Base-by-base conservation (phyloP, 2,329 filamentous ascomycete genomes). In the Aspergillus japonicus region DNA sequence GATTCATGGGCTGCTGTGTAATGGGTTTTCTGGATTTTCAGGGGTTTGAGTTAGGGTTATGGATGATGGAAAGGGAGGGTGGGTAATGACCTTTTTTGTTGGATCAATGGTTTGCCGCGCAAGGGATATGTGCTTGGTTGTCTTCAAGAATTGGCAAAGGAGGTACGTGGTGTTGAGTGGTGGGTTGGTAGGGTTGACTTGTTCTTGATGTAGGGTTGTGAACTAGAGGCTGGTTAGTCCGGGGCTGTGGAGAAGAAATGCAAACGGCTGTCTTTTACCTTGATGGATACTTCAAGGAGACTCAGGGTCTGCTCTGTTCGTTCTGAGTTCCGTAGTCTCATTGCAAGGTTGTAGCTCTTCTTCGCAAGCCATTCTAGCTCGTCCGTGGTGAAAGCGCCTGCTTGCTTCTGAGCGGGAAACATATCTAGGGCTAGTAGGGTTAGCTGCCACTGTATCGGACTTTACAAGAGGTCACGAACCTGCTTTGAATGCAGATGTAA, bases 311-410 rank as follows among this genome's bases (percentile, higher is more conserved):
- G 74, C 5, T 73, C 71, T 1, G 87, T 79, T 24, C 83, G 72
- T 81, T 89, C 88, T 0, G 83, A 78, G 1, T 81, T 80, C 64
- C 82, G 83, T 59, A 88, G 80, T 61, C 87, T 85, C 4, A 94
- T 75, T 0, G 87, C 88, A 6, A 92, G 73, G 65, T 95, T 96
- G 78, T 96, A 96, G 1, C 89, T 83, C 63, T 90, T 94, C 63
- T 88, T 88, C 42, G 88, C 89, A 71, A 96, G 93, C 92, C 92
- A 96, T 65, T 93, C 84, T 3, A 96, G 79, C 67, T 96, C 92
- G 3, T 80, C 72, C 0, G 82, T 59, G 0, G 82, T 84, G 69
- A 92, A 92, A 1, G 82, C 59, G 62, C 75, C 84, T 33, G 75
- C 73, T 8, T 78, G 47, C 67, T 71, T 63, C 2, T 69, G 76